A percentile compares a stretch with the other conserved stretches of the same genome.
phyloP scores from a whole-genome alignment of 73 alveolate species.

The Paramecium pentaurelia region DNA sequence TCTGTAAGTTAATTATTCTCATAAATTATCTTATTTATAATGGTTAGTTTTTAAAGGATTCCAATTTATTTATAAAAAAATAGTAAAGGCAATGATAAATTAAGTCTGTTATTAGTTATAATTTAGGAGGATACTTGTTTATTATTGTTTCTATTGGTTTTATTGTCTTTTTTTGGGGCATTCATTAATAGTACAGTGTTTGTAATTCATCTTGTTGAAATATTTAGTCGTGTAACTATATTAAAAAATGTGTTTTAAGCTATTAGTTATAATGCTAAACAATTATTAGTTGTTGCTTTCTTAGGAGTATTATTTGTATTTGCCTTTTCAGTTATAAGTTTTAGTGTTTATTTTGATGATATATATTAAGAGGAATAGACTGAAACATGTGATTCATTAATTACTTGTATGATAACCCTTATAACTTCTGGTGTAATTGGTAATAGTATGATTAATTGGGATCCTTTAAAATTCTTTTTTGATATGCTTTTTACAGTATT shows the following conservation, averaged over 20 bases:
- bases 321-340: constrained; percentile 21
- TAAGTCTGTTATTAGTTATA: background rate
- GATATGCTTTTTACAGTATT: constrained; percentile 47
- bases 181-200: background rate
- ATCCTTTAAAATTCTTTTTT: constrained; percentile 25
- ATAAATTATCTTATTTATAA: background rate
- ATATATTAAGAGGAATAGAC: constrained; percentile 24
- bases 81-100: background rate
- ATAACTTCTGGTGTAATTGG: constrained; percentile 58
- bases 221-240: background rate
- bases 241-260: constrained; percentile 47
- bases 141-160: background rate
- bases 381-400: constrained; percentile 44
- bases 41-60: background rate
- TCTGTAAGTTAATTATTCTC: background rate
- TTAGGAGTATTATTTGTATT: constrained; percentile 49
- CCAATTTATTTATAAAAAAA: background rate
- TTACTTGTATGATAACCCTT: constrained; percentile 50
- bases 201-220: background rate
- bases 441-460: constrained; percentile 42
- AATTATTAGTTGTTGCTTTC: constrained; percentile 32
- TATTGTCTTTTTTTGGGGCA: background rate
- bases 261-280: constrained; percentile 26
- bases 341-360: constrained; percentile 36
- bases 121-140: background rate